Evolutionary conservation across 768 basidiomycete species (phyloP).

Genomic region (Daedaleopsis nitida): DNA sequence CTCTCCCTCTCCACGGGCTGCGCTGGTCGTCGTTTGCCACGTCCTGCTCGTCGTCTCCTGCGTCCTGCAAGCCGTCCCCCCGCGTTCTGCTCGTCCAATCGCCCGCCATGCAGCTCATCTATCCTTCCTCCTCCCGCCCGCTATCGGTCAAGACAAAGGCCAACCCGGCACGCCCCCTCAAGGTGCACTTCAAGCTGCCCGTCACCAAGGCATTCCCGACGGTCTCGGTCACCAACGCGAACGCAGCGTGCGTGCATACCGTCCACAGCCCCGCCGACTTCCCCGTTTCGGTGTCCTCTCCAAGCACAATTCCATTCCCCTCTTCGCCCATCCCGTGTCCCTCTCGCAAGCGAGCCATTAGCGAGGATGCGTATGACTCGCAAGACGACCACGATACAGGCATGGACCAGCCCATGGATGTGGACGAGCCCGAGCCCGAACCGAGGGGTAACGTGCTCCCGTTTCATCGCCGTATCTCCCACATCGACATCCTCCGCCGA

Average conservation of each 20-base stretch:
- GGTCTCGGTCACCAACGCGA: conserved; percentile 37
- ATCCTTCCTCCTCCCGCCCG: conserved; percentile 5
- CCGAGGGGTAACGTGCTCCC: not conserved
- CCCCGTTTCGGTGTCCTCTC: not conserved
- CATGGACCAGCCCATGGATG: conserved; percentile 8
- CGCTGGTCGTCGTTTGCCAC: conserved; percentile 8
- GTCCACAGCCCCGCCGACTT: not conserved
- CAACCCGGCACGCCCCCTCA: conserved; percentile 7
- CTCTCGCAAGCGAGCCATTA: conserved; percentile 10
- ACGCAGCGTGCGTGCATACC: conserved; percentile 27
- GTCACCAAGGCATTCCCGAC: conserved; percentile 35
- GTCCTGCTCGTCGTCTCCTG: not conserved
- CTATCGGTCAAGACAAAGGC: conserved; percentile 10
- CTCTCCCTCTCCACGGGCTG: conserved; percentile 12
- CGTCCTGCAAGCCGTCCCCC: not conserved
- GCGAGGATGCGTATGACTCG: conserved; percentile 17
- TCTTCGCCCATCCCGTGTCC: conserved; percentile 28
- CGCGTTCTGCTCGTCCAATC: not conserved
- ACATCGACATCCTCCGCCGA: conserved; percentile 33
- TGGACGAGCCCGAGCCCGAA: conserved; percentile 14
- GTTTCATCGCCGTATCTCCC: conserved; percentile 9
- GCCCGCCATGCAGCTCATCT: conserved; percentile 12
- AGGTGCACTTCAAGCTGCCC: conserved; percentile 21
- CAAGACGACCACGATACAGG: not conserved
- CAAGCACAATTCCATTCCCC: conserved; percentile 40